Evolutionary conservation across 2,329 filamentous ascomycete genomes (phyloP).

Genomic region (Fusarium cicatricum): DNA sequence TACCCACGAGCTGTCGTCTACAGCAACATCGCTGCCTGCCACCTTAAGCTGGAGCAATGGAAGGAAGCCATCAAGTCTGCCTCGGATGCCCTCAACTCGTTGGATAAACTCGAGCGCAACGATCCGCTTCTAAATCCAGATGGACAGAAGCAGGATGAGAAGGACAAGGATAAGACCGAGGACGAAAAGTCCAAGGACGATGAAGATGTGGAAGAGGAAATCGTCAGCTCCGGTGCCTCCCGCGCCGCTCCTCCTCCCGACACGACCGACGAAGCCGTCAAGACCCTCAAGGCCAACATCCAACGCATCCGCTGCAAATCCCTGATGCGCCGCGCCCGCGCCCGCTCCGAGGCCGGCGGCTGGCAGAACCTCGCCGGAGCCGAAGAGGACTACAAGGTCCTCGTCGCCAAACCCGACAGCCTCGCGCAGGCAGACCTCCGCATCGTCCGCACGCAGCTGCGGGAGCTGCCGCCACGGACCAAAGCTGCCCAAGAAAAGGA

Average conservation of each 20-base stretch:
- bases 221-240: constrained; percentile 66
- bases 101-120: constrained; percentile 67
- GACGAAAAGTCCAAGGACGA: constrained; percentile 50
- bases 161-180: constrained; percentile 43
- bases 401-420: constrained; percentile 60
- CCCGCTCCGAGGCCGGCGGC: constrained; percentile 73
- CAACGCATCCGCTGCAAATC: constrained; percentile 83
- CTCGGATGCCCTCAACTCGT: constrained; percentile 73
- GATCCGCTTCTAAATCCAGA: constrained; percentile 44
- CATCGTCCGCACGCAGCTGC: constrained; percentile 72
- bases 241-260: constrained; percentile 54
- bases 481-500: constrained; percentile 86
- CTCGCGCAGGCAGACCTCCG: constrained; percentile 72
- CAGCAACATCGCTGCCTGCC: constrained; percentile 89
- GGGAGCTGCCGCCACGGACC: constrained; percentile 70
- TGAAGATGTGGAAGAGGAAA: constrained; percentile 62
- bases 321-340: constrained; percentile 79
- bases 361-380: constrained; percentile 85
- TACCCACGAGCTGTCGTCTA: constrained; percentile 88
- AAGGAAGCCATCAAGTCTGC: constrained; percentile 81
- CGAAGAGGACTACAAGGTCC: constrained; percentile 77
- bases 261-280: constrained; percentile 21
- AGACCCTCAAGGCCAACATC: constrained; percentile 64
- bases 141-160: constrained; percentile 51
- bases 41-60: constrained; percentile 86